These are phyloP conservation scores for Gossypium schwendimanii DNA, from an alignment of 441 rosid species.

Conservation along the genomic window DNA sequence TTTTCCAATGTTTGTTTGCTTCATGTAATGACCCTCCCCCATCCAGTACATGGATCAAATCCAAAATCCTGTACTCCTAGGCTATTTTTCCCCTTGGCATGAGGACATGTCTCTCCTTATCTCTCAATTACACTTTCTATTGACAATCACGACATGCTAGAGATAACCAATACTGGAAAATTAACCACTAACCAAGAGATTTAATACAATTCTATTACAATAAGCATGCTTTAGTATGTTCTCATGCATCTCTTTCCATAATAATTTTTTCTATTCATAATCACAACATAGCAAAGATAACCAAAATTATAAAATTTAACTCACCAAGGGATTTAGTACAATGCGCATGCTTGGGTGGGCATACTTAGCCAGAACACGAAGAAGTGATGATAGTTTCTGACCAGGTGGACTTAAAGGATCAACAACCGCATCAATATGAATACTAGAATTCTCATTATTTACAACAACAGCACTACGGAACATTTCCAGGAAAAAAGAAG, in stretches of 20 bases:
- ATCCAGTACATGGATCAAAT: background rate
- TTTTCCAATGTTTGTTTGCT: background rate
- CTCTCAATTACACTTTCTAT: background rate
- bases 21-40: background rate
- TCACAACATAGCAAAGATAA: background rate
- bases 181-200: constrained; percentile 78
- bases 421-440: constrained; percentile 91
- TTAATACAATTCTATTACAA: constrained; percentile 49
- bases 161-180: background rate
- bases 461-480: constrained; percentile 27
- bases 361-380: constrained; percentile 65
- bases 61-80: background rate
- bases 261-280: background rate
- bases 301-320: constrained; percentile 18
- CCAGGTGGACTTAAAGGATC: constrained; percentile 93
- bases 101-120: background rate
- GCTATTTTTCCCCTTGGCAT: background rate
- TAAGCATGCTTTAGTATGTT: background rate
- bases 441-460: constrained; percentile 54
- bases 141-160: background rate
- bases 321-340: constrained; percentile 92
- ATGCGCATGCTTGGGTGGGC: constrained; percentile 92
- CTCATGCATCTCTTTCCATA: background rate
- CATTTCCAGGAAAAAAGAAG: background rate
- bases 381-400: constrained; percentile 86